phyloP scores from a whole-genome alignment of 108 stramenopile genomes.

The Nitzschia sp. region DNA sequence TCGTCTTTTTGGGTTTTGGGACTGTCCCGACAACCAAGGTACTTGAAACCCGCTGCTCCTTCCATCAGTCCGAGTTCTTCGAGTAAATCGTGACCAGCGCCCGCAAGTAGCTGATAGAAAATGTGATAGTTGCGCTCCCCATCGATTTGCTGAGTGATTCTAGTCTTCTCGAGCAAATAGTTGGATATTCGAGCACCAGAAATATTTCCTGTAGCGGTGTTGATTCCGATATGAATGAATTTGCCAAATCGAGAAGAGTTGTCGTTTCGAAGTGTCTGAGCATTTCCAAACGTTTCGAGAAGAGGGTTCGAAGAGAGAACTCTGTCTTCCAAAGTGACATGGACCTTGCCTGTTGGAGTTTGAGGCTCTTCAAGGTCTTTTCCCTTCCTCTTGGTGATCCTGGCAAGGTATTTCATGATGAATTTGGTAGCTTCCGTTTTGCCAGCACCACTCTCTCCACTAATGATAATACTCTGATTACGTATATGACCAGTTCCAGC shows the following conservation, averaged over 20 bases:
- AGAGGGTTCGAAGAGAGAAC: constrained; percentile 90
- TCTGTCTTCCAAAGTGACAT: constrained; percentile 83
- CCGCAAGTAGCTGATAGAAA: constrained; percentile 93
- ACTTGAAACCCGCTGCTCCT: constrained; percentile 60
- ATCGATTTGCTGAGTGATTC: constrained; percentile 84
- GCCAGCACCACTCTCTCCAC: constrained; percentile 91
- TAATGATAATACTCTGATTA: constrained; percentile 85
- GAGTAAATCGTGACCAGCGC: constrained; percentile 50
- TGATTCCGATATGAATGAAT: constrained; percentile 86
- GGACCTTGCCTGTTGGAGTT: constrained; percentile 36
- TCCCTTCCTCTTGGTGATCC: constrained; percentile 57
- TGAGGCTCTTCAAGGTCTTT: not conserved
- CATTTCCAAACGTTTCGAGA: constrained; percentile 91
- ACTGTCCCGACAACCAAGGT: constrained; percentile 53
- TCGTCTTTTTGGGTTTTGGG: constrained; percentile 54
- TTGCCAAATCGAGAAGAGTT: constrained; percentile 94
- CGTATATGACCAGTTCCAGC: constrained; percentile 27
- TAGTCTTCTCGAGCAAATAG: constrained; percentile 92
- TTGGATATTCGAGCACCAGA: constrained; percentile 82
- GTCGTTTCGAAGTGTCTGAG: constrained; percentile 85
- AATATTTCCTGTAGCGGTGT: constrained; percentile 67
- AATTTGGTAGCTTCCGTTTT: constrained; percentile 95
- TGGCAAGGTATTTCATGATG: constrained; percentile 93
- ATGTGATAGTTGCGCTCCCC: constrained; percentile 98
- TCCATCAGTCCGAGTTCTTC: constrained; percentile 53